Percentiles rank a stretch among this genome's conserved stretches.
Evolutionary conservation across 2,329 filamentous ascomycete genomes (phyloP).

Genomic region (Chaetomium sp.): DNA sequence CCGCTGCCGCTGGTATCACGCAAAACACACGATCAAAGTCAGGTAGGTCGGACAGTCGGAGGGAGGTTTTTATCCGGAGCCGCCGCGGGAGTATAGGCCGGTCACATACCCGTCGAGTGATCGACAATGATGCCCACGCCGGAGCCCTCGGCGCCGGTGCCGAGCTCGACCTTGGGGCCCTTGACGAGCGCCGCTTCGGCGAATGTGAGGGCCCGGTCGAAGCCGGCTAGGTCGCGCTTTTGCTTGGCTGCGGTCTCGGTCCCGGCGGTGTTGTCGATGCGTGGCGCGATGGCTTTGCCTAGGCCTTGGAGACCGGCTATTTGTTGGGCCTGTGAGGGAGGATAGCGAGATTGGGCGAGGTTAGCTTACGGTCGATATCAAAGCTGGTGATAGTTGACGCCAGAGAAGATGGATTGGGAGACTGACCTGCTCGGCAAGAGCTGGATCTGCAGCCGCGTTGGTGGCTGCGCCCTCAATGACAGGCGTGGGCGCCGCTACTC

Average conservation of each 20-base stretch:
- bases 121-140: conserved; percentile 34
- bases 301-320: conserved; percentile 41
- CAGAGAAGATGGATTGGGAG: background rate
- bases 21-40: too few relatives aligned
- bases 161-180: conserved; percentile 42
- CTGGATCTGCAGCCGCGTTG: conserved; percentile 21
- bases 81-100: conserved; percentile 3
- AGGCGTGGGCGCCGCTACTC: too few relatives aligned
- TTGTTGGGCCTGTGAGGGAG: conserved; percentile 29
- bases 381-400: too few relatives aligned
- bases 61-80: too few relatives aligned
- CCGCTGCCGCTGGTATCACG: too few relatives aligned
- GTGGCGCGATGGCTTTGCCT: conserved; percentile 44
- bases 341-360: background rate
- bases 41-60: too few relatives aligned
- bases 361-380: too few relatives aligned
- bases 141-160: conserved; percentile 36
- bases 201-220: conserved; percentile 41
- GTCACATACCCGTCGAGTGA: conserved; percentile 20
- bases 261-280: conserved; percentile 19
- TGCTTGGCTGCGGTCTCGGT: background rate
- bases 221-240: conserved; percentile 43
- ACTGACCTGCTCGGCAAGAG: conserved; percentile 32
- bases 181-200: conserved; percentile 41
- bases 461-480: background rate